Conservation (phyloP, 495 filamentous ascomycete species). For the Aspergillus campestris region DNA sequence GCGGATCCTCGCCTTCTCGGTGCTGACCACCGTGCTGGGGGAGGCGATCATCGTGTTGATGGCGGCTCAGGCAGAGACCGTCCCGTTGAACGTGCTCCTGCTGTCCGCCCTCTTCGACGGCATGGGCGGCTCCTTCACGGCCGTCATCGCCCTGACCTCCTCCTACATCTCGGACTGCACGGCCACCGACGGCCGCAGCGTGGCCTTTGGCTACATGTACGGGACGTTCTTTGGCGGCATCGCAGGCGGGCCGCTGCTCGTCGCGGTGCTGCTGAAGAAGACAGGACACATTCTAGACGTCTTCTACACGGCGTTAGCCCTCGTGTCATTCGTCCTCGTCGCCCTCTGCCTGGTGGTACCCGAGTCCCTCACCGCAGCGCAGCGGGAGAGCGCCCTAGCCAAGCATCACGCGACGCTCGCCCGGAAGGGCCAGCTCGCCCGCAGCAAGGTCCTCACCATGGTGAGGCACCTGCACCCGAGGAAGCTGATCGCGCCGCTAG, state of each 20-base stretch:
- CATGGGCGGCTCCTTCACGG: conserved; percentile 76
- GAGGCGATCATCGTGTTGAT: conserved; percentile 73
- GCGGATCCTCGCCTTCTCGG: conserved; percentile 56
- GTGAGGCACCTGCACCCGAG: conserved; percentile 27
- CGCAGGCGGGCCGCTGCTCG: conserved; percentile 71
- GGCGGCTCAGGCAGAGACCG: conserved; percentile 59
- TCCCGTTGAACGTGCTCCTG: conserved; percentile 67
- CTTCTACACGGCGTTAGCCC: conserved; percentile 69
- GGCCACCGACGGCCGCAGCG: conserved; percentile 62
- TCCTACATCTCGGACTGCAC: conserved; percentile 89
- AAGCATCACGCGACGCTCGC: conserved; percentile 39
- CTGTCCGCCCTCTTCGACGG: conserved; percentile 70
- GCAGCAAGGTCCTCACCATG: no score
- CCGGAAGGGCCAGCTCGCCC: conserved; percentile 1
- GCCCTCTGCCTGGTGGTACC: conserved; percentile 64
- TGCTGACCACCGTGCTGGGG: conserved; percentile 54
- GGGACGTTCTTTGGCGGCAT: conserved; percentile 81
- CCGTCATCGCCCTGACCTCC: conserved; percentile 67
- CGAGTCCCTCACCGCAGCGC: conserved; percentile 66
- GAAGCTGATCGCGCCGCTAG: conserved; percentile 67
- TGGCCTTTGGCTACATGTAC: conserved; percentile 86
- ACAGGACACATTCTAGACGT: conserved; percentile 60
- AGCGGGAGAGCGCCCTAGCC: conserved; percentile 58
- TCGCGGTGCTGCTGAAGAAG: conserved; percentile 63
- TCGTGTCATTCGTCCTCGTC: conserved; percentile 61